Evolutionary conservation across 257 asterid species (phyloP).

Genomic region (Ilex asprella): DNA sequence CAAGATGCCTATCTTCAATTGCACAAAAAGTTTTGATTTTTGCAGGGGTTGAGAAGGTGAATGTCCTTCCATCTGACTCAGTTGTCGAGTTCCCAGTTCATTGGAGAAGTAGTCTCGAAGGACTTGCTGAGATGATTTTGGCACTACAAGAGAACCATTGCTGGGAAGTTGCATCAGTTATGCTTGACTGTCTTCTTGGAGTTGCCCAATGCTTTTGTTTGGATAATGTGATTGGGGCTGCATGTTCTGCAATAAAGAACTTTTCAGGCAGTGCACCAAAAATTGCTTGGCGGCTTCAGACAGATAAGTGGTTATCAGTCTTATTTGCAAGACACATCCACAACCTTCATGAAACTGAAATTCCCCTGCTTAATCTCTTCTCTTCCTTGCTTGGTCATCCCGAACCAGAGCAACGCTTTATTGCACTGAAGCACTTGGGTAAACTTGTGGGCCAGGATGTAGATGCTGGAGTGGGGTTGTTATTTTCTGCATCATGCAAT

Average conservation of each 20-base stretch:
- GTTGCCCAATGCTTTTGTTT: conserved; percentile 47
- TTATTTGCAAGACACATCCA: conserved; percentile 57
- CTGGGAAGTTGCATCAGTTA: conserved; percentile 82
- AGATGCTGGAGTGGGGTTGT: conserved; percentile 33
- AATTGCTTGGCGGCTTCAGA: conserved; percentile 66
- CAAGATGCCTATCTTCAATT: conserved; percentile 41
- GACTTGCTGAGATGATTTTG: conserved; percentile 52
- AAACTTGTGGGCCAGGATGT: conserved; percentile 58
- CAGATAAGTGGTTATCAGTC: conserved; percentile 61
- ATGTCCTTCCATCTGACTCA: conserved; percentile 19
- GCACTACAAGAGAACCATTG: conserved; percentile 58
- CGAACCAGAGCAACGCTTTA: conserved; percentile 91
- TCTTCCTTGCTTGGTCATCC: conserved; percentile 71
- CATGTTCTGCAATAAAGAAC: conserved; percentile 53
- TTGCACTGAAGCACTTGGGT: conserved; percentile 78
- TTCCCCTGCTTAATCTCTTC: conserved; percentile 57
- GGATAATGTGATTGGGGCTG: conserved; percentile 42
- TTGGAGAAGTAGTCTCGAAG: conserved; percentile 60
- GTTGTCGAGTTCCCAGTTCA: conserved; percentile 26
- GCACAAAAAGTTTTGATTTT: conserved; percentile 30
- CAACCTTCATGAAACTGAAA: conserved; percentile 43
- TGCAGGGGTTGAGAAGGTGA: conserved; percentile 29
- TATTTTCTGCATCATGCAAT: conserved; percentile 30
- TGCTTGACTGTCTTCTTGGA: conserved; percentile 62
- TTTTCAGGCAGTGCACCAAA: conserved; percentile 69